Conservation (phyloP, 345 rosid genomes). For the Theobroma cacao region DNA sequence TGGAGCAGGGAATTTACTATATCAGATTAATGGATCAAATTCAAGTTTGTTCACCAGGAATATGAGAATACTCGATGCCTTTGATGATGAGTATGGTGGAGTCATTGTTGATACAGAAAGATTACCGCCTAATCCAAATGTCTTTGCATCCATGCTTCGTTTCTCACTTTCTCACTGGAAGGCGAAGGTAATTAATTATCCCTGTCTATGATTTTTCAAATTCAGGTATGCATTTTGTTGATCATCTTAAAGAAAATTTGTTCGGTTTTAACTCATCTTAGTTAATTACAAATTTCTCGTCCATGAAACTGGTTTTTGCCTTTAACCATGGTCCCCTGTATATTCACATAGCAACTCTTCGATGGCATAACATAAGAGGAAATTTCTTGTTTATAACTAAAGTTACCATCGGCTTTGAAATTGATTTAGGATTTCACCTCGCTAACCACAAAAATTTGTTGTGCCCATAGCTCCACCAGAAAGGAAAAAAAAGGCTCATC, state of each 20-base stretch:
- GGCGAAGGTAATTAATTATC: constrained; percentile 44
- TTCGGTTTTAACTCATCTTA: too few species aligned
- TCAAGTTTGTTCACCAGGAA: constrained; percentile 34
- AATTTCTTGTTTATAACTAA: not conserved
- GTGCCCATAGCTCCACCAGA: too few species aligned
- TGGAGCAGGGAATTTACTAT: constrained; percentile 30
- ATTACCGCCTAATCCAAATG: constrained; percentile 47
- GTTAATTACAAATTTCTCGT: too few species aligned
- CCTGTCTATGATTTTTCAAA: not conserved
- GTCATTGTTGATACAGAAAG: constrained; percentile 64
- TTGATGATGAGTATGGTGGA: constrained; percentile 82
- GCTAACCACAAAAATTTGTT: too few species aligned
- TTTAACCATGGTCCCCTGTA: not conserved
- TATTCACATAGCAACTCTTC: not conserved
- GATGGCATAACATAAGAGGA: not conserved
- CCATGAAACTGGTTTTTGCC: not conserved
- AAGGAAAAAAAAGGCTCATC: too few species aligned
- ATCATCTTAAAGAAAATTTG: not conserved
- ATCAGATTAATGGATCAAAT: constrained; percentile 37
- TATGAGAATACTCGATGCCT: constrained; percentile 45
- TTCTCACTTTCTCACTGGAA: constrained; percentile 69
- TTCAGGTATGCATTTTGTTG: too few species aligned
- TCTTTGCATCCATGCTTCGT: constrained; percentile 51
- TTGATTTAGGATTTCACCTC: too few species aligned
- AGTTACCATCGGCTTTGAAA: too few species aligned